phyloP scores from a whole-genome alignment of 306 rosid genomes.

The Dalbergia cochinchinensis region DNA sequence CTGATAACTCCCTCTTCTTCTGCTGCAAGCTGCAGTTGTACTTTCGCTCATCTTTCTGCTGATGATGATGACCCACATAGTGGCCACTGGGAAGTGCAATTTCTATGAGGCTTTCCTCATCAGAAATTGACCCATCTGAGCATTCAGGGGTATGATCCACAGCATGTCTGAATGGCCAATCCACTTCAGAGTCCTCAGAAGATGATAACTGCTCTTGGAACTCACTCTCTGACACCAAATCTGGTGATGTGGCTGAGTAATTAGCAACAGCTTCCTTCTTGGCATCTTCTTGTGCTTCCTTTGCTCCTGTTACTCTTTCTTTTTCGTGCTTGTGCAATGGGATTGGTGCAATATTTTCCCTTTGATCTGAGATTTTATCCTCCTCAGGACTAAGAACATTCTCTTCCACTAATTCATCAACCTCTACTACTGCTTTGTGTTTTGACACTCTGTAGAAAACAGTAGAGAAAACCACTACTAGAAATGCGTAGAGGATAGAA shows the following conservation, averaged over 20 bases:
- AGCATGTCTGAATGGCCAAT: neutral
- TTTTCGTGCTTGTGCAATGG: slow-evolving; percentile 4
- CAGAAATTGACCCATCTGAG: slow-evolving; percentile 90
- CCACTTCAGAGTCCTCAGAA: slow-evolving; percentile 52
- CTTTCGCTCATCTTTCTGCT: slow-evolving; percentile 39
- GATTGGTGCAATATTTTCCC: slow-evolving; percentile 44
- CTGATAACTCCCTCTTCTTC: slow-evolving; percentile 54
- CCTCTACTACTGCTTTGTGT: slow-evolving; percentile 36
- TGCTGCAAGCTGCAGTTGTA: slow-evolving; percentile 49
- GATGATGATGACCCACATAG: slow-evolving; percentile 45
- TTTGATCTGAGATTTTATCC: slow-evolving; percentile 23
- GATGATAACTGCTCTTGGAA: slow-evolving; percentile 52
- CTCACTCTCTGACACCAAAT: slow-evolving; percentile 57
- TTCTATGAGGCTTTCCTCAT: slow-evolving; percentile 95
- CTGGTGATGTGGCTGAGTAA: slow-evolving; percentile 36
- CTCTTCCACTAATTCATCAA: slow-evolving; percentile 46
- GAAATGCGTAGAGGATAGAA: slow-evolving; percentile 58
- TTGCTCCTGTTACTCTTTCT: slow-evolving; percentile 32
- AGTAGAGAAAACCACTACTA: slow-evolving; percentile 55
- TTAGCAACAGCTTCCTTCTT: neutral
- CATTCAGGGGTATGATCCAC: slow-evolving; percentile 32
- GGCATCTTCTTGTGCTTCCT: slow-evolving; percentile 45
- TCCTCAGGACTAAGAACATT: slow-evolving; percentile 22
- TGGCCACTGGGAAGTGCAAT: slow-evolving; percentile 80
- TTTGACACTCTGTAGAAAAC: slow-evolving; percentile 52